Evolutionary conservation across 73 alveolate species (phyloP), one percentile per base, ranked within the genome.

Genomic region (Blepharisma stoltei): DNA sequence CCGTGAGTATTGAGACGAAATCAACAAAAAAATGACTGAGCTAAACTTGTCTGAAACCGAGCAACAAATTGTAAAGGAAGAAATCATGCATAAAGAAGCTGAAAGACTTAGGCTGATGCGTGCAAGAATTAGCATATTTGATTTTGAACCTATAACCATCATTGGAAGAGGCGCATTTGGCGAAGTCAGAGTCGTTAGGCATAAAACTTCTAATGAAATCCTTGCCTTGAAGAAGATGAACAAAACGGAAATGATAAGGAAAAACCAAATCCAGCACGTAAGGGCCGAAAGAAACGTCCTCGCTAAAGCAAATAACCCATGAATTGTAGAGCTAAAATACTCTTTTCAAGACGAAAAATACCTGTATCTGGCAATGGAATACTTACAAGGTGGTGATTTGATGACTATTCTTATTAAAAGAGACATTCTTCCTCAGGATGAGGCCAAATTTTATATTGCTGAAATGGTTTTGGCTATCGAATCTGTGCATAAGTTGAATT

Each of bases 131-230:
- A 32, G 41, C 41, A 32, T 60, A 14, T 18, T 20, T 11, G 96
- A 89, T 71, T 89, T 86, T 55, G 96, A 89, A 44, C 91, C 93
- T 25, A 78, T 86, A 25, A 73, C 88, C 21, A 89, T 89, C 9
- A 89, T 89, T 20, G 96, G 96, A 27, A 86, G 97, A 76, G 97
- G 97, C 14, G 97, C 97, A 6, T 91, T 91, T 73, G 97, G 97
- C 6, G 97, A 91, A 81, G 97, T 91, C 18, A 77, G 97, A 55
- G 89, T 84, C 20, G 83, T 86, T 46, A 77, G 92, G 52, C 76
- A 81, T 44, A 84, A 84, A 66, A 48, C 44, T 41, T 14, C 85
- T 7, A 55, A 71, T 50, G 23, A 60, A 25, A 71, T 84, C 18
- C 78, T 84, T 37, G 92, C 92, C 37, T 78, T 84, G 21, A 84